Percentiles rank a stretch among this genome's conserved stretches.
phyloP scores from a whole-genome alignment of 179 eudicot genomes.

The Silene vulgaris region DNA sequence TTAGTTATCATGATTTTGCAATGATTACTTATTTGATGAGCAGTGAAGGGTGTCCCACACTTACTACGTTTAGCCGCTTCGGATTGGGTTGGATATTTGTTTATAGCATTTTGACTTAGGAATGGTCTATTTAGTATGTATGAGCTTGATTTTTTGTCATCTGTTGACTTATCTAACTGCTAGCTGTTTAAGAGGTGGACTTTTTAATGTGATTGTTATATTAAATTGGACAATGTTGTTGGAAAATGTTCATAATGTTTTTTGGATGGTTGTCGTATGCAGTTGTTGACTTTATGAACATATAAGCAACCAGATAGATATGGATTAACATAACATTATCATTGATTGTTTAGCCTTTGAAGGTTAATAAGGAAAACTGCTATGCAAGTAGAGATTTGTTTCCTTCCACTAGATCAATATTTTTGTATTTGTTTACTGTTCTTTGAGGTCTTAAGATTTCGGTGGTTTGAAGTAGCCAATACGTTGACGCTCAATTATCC shows the following conservation, averaged over 20 bases:
- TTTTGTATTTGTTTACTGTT: background rate
- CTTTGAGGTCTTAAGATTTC: background rate
- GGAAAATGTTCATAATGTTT: background rate
- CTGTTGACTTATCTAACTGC: background rate
- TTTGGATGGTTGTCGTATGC: background rate
- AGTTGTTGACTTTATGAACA: background rate
- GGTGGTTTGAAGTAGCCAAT: background rate
- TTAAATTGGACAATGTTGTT: background rate
- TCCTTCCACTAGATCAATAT: background rate
- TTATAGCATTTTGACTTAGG: background rate
- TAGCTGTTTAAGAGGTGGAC: background rate
- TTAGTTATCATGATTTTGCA: background rate
- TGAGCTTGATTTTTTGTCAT: background rate
- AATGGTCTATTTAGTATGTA: background rate
- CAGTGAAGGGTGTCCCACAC: background rate
- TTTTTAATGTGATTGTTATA: background rate
- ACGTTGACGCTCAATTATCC: background rate
- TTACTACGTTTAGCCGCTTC: background rate
- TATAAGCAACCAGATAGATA: background rate
- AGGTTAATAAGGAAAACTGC: background rate
- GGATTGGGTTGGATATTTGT: conserved; percentile 10
- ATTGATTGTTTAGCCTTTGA: background rate
- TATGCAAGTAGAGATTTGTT: background rate
- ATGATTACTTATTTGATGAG: background rate
- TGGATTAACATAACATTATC: background rate